Evolutionary conservation across 140 eudicot species (phyloP), one percentile per base, ranked within the genome.

Genomic region (Flaveria floridana): DNA sequence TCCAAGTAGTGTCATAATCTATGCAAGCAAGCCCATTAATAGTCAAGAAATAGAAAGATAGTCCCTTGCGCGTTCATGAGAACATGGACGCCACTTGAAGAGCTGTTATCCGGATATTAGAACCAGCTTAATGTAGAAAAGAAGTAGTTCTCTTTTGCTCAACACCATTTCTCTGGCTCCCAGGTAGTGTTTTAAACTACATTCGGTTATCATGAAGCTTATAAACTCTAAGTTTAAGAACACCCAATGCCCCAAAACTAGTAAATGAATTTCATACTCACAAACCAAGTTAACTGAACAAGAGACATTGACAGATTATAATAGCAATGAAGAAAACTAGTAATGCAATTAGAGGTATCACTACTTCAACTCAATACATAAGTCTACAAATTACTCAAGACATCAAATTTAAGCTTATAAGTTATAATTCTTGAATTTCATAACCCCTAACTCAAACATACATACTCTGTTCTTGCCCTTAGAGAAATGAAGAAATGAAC

Each of bases 371-470:
- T 78, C 72, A 12, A 30, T 78, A 18, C 20, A 57, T 1, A 15
- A 58, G 28, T 47, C 69, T 41, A 42, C 62, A 68, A 56, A 56
- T 76, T 23, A 76, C 74, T 41, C 7, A 69, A 57, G 14, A 51
- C 42, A 39, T 67, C 79, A 65, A 13, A 13, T 39, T 52, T 21
- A 15, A 39, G 57, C 80, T 51, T 76, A 0, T 21, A 21, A 21
- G 23, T 21, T 21, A 75, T 26, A 74, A 18, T 55, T 14, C n/a
- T 2, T 58, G 7, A 13, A 26, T 12, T 56, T 44, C 37, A 2
- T n/a, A 56, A 47, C 2, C 34, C 68, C 57, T 14, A 26, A 61
- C 70, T 41, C 46, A 41, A 2, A 30, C 20, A 56, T 10, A 41
- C 68, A 72, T 12, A 72, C 65, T 30, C 44, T 51, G 55, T 66